A percentile compares a stretch with the other conserved stretches of the same genome.
These are phyloP conservation scores for Beta corolliflora DNA, from an alignment of 179 eudicot species.

Conservation along the genomic window DNA sequence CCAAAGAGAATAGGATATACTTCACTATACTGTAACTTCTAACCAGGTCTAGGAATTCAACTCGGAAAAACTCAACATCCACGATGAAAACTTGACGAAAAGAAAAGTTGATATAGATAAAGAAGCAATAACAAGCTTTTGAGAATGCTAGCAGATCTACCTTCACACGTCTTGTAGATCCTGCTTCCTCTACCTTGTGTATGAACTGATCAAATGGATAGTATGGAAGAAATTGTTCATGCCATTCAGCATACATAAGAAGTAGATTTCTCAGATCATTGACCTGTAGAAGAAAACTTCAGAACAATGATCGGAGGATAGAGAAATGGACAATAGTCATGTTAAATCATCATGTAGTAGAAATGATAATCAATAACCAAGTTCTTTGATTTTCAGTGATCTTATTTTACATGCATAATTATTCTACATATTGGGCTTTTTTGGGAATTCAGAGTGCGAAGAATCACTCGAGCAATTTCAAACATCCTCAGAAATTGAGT, in stretches of 20 bases:
- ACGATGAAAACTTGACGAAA: background rate
- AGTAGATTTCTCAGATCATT: conserved; percentile 73
- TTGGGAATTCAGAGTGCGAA: background rate
- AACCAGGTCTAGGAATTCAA: background rate
- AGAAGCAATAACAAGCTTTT: background rate
- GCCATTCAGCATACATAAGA: conserved; percentile 86
- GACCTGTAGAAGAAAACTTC: conserved; percentile 47
- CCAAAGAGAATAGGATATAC: background rate
- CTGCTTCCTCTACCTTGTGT: conserved; percentile 88
- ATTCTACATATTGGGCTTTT: background rate
- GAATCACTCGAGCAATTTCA: background rate
- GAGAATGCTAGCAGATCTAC: conserved; percentile 34
- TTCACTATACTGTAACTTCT: background rate
- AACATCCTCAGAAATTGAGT: background rate
- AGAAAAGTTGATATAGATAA: background rate
- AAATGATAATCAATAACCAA: background rate
- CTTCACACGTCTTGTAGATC: conserved; percentile 73
- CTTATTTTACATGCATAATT: background rate
- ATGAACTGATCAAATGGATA: conserved; percentile 86
- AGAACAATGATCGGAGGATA: background rate
- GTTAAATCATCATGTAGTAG: background rate
- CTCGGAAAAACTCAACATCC: background rate
- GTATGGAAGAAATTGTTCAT: conserved; percentile 79
- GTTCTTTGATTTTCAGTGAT: background rate
- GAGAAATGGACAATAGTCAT: background rate